phyloP scores from a whole-genome alignment of 306 rosid genomes.

The Cicer pinnatifidum region DNA sequence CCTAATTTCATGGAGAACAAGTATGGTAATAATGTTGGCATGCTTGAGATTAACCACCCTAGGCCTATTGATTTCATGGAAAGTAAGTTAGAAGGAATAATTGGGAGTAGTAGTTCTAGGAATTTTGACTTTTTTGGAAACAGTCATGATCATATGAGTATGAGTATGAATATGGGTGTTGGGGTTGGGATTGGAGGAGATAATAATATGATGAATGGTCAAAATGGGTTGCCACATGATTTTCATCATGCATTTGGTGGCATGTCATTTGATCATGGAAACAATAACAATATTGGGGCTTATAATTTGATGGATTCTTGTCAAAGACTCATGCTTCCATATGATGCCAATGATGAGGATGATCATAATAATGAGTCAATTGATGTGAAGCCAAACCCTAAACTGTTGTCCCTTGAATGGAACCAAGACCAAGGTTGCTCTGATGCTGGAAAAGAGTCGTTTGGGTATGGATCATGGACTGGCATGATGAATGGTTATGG shows the following conservation, averaged over 20 bases:
- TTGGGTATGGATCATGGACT: constrained; percentile 77
- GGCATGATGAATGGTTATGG: constrained; percentile 79
- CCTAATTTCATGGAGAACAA: constrained; percentile 53
- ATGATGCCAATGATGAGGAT: constrained; percentile 49
- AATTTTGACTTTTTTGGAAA: constrained; percentile 64
- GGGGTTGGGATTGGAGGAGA: constrained; percentile 41
- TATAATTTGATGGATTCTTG: constrained; percentile 65
- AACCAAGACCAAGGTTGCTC: constrained; percentile 86
- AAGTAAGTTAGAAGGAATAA: constrained; percentile 63
- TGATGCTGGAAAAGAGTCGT: constrained; percentile 69
- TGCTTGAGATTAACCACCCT: constrained; percentile 49
- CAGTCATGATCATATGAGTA: constrained; percentile 44
- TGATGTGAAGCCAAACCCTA: constrained; percentile 89
- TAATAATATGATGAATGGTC: constrained; percentile 30
- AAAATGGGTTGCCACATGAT: constrained; percentile 50
- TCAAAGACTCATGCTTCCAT: constrained; percentile 77
- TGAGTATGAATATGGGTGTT: constrained; percentile 50
- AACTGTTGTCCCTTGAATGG: constrained; percentile 85
- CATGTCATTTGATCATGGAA: constrained; percentile 65
- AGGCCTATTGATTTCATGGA: constrained; percentile 86
- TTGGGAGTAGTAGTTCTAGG: constrained; percentile 53
- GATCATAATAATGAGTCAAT: constrained; percentile 48
- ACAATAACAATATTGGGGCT: constrained; percentile 50
- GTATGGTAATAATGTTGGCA: constrained; percentile 39
- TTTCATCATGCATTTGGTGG: constrained; percentile 75